These are phyloP conservation scores for Halocafeteria seosinensis DNA, from an alignment of 108 stramenopile genomes.

Conservation along the genomic window DNA sequence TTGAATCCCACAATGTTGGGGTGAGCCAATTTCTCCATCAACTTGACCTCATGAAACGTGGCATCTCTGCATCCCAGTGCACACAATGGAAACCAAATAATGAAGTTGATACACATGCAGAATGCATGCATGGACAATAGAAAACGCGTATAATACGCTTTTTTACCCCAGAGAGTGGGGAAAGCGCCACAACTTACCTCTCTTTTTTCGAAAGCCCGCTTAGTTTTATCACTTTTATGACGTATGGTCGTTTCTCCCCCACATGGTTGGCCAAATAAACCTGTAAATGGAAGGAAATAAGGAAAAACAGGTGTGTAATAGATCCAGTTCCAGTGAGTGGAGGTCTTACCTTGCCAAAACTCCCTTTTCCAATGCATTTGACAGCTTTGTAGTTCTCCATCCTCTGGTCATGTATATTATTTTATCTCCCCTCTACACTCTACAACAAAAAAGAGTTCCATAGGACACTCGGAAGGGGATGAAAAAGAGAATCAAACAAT, in stretches of 20 bases:
- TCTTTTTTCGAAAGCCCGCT: constrained; percentile 35
- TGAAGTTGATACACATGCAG: too few species aligned
- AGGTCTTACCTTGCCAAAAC: constrained; percentile 49
- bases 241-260: constrained; percentile 5
- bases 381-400: constrained; percentile 38
- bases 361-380: constrained; percentile 40
- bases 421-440: too few species aligned
- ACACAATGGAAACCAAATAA: too few species aligned
- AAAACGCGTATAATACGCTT: too few species aligned
- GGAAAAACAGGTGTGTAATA: too few species aligned
- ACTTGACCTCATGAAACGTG: constrained; percentile 28
- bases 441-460: too few species aligned
- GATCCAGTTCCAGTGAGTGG: too few species aligned
- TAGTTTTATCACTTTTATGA: constrained; percentile 13
- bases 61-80: constrained; percentile 29
- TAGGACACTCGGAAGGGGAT: too few species aligned
- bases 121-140: too few species aligned
- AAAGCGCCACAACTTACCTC: neutral
- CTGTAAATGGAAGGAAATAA: neutral
- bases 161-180: too few species aligned
- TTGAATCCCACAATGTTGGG: constrained; percentile 42
- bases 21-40: constrained; percentile 30
- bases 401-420: too few species aligned
- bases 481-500: too few species aligned
- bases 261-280: constrained; percentile 10